Conservation (phyloP, 2,329 filamentous ascomycete species). For the Stromatinia cepivora region DNA sequence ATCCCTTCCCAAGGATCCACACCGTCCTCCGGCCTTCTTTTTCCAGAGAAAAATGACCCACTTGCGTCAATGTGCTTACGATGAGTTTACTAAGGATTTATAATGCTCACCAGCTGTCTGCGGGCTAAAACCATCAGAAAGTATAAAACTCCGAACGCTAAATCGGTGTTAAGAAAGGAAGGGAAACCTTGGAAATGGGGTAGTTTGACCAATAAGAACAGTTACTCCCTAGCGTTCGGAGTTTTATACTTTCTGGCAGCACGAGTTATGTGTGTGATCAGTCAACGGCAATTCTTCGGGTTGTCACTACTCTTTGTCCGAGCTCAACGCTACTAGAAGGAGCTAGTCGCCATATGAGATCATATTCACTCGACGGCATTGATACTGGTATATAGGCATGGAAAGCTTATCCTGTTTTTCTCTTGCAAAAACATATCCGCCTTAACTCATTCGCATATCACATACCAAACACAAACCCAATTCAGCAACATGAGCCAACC, state of each 20-base stretch:
- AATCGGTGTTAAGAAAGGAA: too few species aligned
- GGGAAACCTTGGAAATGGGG: too few species aligned
- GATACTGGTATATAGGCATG: background rate
- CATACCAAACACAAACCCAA: background rate
- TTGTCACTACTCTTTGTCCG: background rate
- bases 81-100: background rate
- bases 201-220: too few species aligned
- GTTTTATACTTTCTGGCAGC: too few species aligned
- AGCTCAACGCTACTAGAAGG: background rate
- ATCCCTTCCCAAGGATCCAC: background rate
- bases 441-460: background rate
- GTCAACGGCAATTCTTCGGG: background rate
- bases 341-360: background rate
- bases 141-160: too few species aligned
- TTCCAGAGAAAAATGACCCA: background rate
- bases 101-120: background rate
- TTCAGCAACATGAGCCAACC: conserved; percentile 3
- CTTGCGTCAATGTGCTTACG: background rate
- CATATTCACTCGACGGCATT: background rate
- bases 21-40: background rate
- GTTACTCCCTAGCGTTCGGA: too few species aligned
- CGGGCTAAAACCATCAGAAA: too few species aligned
- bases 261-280: too few species aligned
- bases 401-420: background rate
- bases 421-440: too few species aligned